Percentiles rank a stretch among this genome's conserved stretches.
These are phyloP conservation scores for Fusarium mangiferae DNA, from an alignment of 2,329 filamentous ascomycete species.

Conservation along the genomic window DNA sequence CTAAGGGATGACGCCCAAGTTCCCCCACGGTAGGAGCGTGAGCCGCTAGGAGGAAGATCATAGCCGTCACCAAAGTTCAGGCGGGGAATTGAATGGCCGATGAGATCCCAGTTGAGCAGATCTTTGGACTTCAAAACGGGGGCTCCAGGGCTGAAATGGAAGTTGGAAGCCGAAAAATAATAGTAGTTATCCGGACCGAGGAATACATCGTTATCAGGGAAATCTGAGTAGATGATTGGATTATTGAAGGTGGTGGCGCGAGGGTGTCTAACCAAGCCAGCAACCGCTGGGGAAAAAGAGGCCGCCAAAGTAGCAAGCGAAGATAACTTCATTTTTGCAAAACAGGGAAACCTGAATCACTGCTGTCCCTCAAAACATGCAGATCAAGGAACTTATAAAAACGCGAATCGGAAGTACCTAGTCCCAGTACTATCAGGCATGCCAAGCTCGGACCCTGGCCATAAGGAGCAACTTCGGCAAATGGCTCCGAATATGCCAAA, in stretches of 20 bases:
- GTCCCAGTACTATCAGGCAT: background rate
- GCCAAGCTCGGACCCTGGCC: background rate
- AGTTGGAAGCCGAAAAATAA: conserved; percentile 66
- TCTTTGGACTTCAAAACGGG: conserved; percentile 66
- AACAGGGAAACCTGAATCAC: fast-evolving
- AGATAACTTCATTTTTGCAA: background rate
- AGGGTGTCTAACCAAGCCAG: background rate
- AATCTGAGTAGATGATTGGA: conserved; percentile 65
- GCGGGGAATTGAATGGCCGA: conserved; percentile 57
- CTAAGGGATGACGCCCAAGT: conserved; percentile 66
- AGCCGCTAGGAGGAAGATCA: conserved; percentile 51
- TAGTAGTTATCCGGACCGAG: conserved; percentile 60
- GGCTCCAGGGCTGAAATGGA: conserved; percentile 66
- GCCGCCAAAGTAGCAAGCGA: background rate
- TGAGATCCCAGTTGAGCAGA: conserved; percentile 61
- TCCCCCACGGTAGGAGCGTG: conserved; percentile 61
- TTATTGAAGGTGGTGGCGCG: conserved; percentile 47
- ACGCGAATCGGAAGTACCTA: background rate
- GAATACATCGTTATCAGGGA: conserved; percentile 65
- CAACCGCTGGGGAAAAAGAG: background rate
- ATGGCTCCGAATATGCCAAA: background rate
- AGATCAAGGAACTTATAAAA: background rate
- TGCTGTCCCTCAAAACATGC: fast-evolving
- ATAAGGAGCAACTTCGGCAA: conserved; percentile 20
- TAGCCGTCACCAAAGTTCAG: conserved; percentile 61